These are phyloP conservation scores for Kodamaea neixiangensis DNA, from an alignment of 805 yeast species.

Conservation along the genomic window DNA sequence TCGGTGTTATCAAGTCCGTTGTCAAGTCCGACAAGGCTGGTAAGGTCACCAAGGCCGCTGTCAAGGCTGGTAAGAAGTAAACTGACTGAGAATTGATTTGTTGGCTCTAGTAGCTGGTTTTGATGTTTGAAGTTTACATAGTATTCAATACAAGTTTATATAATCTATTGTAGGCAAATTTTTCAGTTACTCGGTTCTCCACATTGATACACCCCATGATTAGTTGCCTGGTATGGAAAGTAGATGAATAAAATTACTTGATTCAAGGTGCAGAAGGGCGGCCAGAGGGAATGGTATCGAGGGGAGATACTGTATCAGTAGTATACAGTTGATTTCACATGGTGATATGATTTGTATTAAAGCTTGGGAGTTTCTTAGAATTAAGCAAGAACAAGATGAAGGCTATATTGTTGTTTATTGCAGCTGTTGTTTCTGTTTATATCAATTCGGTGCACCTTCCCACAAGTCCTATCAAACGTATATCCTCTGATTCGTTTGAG, in stretches of 20 bases:
- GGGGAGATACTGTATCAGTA: no score
- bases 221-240: no score
- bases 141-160: conserved; percentile 1
- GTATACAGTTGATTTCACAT: neutral
- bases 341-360: no score
- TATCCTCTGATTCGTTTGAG: neutral
- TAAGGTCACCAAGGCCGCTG: conserved; percentile 96
- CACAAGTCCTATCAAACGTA: neutral
- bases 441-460: neutral
- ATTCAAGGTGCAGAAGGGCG: no score
- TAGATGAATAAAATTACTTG: no score
- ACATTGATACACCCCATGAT: no score
- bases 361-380: no score
- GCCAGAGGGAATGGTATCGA: no score
- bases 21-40: conserved; percentile 84
- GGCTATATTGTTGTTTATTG: neutral
- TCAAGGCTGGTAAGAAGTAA: conserved; percentile 70
- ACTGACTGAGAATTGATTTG: conserved; percentile 38
- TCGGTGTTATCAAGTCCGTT: conserved; percentile 96
- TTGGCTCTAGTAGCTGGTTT: conserved; percentile 56
- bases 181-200: neutral
- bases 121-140: neutral
- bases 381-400: neutral
- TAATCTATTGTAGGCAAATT: neutral
- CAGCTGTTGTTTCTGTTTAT: neutral